These are phyloP conservation scores for Blastobotrys apis DNA, from an alignment of 1,139 yeast species.

Conservation along the genomic window DNA sequence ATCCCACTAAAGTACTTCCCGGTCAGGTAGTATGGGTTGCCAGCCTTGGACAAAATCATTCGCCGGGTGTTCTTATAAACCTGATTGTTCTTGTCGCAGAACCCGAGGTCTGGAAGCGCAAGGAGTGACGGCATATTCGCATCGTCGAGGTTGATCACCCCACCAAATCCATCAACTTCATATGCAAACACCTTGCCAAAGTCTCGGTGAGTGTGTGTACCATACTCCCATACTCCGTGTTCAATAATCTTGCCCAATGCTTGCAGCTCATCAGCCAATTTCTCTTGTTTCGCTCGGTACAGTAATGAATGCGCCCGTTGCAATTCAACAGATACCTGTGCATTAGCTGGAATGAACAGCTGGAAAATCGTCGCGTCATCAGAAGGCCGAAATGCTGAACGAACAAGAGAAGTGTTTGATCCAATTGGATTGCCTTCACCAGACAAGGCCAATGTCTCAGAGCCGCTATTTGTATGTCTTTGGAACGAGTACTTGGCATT, in stretches of 20 bases:
- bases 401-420: constrained; percentile 60
- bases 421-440: constrained; percentile 86
- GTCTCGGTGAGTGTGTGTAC: constrained; percentile 58
- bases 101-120: constrained; percentile 79
- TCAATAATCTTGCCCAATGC: constrained; percentile 44
- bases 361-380: constrained; percentile 84
- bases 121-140: constrained; percentile 84
- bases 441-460: constrained; percentile 72
- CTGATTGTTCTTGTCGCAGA: constrained; percentile 46
- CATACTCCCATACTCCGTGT: constrained; percentile 59
- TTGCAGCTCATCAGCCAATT: constrained; percentile 32
- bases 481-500: constrained; percentile 55
- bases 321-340: constrained; percentile 67
- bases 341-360: constrained; percentile 81
- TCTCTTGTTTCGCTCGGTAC: constrained; percentile 21
- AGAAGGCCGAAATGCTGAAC: constrained; percentile 89
- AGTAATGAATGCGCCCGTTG: constrained; percentile 33
- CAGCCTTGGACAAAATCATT: constrained; percentile 64
- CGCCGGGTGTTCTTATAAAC: constrained; percentile 73
- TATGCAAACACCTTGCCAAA: constrained; percentile 81
- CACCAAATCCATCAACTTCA: constrained; percentile 86
- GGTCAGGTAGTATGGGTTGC: constrained; percentile 71
- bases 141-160: constrained; percentile 75
- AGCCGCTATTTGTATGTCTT: constrained; percentile 67
- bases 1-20: constrained; percentile 68